Conservation (phyloP, 1,284 basidiomycete species). For the Neolentinus lepideus region DNA sequence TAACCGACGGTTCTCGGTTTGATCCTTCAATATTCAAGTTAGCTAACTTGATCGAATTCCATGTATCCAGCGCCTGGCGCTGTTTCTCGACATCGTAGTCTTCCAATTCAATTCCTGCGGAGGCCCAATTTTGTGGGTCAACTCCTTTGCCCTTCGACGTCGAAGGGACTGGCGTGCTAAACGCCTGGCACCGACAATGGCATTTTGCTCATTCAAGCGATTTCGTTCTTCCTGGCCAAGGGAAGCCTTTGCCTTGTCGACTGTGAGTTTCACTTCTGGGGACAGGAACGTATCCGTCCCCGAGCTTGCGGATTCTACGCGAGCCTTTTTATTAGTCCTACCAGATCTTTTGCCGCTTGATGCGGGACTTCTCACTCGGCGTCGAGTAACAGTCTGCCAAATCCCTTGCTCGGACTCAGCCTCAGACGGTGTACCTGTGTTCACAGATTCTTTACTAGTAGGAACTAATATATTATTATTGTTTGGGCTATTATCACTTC, state of each 20-base stretch:
- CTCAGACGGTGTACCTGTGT: neutral
- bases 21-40: neutral
- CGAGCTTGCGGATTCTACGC: neutral
- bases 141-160: neutral
- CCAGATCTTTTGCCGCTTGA: neutral
- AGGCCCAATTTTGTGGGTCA: neutral
- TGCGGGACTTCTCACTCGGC: neutral
- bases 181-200: neutral
- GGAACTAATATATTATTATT: neutral
- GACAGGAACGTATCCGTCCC: neutral
- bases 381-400: neutral
- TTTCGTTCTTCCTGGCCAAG: neutral
- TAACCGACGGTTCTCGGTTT: neutral
- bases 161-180: neutral
- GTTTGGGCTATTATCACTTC: neutral
- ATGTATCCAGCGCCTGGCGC: neutral
- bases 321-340: neutral
- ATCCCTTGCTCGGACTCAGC: neutral
- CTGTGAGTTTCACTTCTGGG: neutral
- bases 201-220: neutral
- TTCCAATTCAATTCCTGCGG: neutral
- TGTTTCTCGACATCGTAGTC: neutral
- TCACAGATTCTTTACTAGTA: neutral
- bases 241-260: neutral
- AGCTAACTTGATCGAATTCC: neutral